Percentiles rank a stretch among this genome's conserved stretches.
Conservation (phyloP, 768 basidiomycete genomes). For the Psilocybe azurescens region DNA sequence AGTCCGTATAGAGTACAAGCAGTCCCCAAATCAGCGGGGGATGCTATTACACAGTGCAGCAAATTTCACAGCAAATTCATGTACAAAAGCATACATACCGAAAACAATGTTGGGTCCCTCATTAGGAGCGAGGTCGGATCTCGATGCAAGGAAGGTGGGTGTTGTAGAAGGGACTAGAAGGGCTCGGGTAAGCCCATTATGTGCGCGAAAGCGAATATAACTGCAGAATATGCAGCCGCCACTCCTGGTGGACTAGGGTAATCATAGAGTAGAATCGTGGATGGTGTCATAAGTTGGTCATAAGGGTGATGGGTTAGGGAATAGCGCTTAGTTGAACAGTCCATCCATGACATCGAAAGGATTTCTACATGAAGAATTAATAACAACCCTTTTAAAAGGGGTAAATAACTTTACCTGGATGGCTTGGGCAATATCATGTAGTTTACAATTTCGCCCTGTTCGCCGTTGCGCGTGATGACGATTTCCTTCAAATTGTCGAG, state of each 20-base stretch:
- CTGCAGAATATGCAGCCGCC: constrained; percentile 20
- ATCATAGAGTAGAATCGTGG: not conserved
- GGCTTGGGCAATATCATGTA: constrained; percentile 38
- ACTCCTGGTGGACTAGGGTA: constrained; percentile 25
- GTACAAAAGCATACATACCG: constrained; percentile 6
- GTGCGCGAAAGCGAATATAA: constrained; percentile 8
- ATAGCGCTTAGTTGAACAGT: constrained; percentile 25
- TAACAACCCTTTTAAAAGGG: not conserved
- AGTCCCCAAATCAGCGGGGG: constrained; percentile 11
- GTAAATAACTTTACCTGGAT: constrained; percentile 27
- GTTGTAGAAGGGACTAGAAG: constrained; percentile 5
- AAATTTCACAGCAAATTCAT: constrained; percentile 4
- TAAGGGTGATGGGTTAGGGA: not conserved
- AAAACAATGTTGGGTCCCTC: constrained; percentile 16
- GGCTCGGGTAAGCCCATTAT: not conserved
- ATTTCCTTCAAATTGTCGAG: constrained; percentile 40
- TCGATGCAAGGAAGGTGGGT: constrained; percentile 16
- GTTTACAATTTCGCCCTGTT: constrained; percentile 33
- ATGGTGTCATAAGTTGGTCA: not conserved
- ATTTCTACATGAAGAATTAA: constrained; percentile 16
- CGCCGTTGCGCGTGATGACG: constrained; percentile 39
- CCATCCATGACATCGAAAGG: constrained; percentile 32
- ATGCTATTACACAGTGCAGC: constrained; percentile 19
- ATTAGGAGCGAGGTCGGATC: constrained; percentile 26
- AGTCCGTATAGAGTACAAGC: constrained; percentile 21